Evolutionary conservation across 1,284 basidiomycete genomes (phyloP), one percentile per base, ranked within the genome.

Genomic region (Thecaphora thlaspeos): DNA sequence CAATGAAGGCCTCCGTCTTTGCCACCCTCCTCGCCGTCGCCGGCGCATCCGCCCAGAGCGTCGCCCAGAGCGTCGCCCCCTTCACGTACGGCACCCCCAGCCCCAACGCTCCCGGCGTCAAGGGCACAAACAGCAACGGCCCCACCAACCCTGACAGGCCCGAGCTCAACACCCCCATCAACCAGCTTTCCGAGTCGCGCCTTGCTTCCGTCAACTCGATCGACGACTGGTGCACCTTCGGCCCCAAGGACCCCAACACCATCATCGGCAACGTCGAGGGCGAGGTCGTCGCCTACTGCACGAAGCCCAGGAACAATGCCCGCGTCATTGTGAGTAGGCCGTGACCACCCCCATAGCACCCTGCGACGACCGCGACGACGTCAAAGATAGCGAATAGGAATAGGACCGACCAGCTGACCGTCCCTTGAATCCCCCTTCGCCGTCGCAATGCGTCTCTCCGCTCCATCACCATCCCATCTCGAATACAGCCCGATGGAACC

Each of bases 281-380:
- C 30, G 80, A 84, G 70, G 85, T 83, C 57, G 85, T 89, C 18
- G 84, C 86, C 1, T 89, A 84, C 84, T 90, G 87, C 80, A 86
- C 86, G 24, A 85, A 75, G 61, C 42, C 74, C 17, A 61, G 73
- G 23, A 75, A 75, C 68, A 71, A 73, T 38, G 73, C 73, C 22
- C 73, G 73, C 61, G 73, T 75, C 38, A 75, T 75, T 46, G 55
- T 58, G 47, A 58, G 55, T 49, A 10, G 10, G 12, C 32, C 32
- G 15, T n/a, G n/a, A n/a, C n/a, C n/a, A n/a, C n/a, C n/a, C n/a
- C n/a, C 32, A 34, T 14, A 11, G 11, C 32, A 30, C 5, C 17
- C n/a, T 28, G n/a, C n/a, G n/a, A n/a, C n/a, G n/a, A n/a, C n/a
- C n/a, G n/a, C n/a, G n/a, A n/a, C n/a, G n/a, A n/a, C n/a, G n/a